Percentiles rank a stretch among this genome's conserved stretches.
phyloP scores from a whole-genome alignment of 257 asterid genomes.

The Nicotiana noctiflora region DNA sequence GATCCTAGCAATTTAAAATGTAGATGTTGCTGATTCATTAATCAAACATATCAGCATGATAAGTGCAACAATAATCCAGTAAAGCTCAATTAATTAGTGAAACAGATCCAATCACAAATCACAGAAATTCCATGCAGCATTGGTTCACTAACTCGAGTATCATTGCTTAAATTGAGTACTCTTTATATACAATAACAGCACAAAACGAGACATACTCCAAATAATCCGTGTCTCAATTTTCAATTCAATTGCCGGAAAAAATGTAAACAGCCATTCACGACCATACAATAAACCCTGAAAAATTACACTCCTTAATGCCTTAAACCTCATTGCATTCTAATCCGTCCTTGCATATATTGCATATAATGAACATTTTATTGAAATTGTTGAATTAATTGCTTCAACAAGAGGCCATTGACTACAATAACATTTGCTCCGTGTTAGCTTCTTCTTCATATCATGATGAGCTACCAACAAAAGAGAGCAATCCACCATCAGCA shows the following conservation, averaged over 20 bases:
- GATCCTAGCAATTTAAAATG: background rate
- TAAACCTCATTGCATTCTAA: background rate
- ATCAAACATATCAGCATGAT: background rate
- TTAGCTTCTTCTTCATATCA: background rate
- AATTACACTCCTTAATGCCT: background rate
- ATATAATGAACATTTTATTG: background rate
- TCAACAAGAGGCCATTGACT: background rate
- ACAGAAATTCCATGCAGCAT: background rate
- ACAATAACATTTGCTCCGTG: background rate
- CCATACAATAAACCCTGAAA: background rate
- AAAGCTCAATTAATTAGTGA: background rate
- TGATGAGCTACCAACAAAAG: constrained; percentile 36
- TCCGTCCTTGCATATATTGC: background rate
- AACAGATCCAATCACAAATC: background rate
- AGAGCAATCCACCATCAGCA: constrained; percentile 43
- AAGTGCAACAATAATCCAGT: background rate
- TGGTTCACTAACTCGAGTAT: background rate
- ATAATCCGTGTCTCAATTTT: background rate
- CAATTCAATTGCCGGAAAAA: background rate
- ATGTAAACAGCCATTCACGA: background rate
- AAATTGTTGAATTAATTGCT: background rate
- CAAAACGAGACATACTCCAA: background rate
- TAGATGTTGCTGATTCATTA: background rate
- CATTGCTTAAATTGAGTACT: background rate
- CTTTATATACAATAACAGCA: background rate